Evolutionary conservation across 2,329 filamentous ascomycete species (phyloP).

Genomic region (Ascosphaera apis): DNA sequence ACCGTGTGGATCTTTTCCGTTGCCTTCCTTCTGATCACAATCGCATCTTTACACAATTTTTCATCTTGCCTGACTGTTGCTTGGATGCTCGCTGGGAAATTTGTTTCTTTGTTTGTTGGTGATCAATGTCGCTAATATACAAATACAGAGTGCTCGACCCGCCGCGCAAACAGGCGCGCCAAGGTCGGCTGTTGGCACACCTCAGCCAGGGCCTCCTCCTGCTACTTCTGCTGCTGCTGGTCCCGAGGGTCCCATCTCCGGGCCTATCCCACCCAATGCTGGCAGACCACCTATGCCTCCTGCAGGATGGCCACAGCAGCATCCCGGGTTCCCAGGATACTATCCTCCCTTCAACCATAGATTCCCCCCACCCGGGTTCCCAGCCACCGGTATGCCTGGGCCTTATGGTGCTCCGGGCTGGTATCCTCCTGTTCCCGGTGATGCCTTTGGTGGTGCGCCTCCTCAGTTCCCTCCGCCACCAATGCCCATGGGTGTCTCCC

Average conservation of each 20-base stretch:
- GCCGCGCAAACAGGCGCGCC: conserved; percentile 10
- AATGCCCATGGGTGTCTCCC: conserved; percentile 11
- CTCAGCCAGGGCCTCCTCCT: no score
- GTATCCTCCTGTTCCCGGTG: conserved; percentile 46
- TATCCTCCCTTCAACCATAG: conserved; percentile 24
- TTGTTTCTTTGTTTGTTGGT: no score
- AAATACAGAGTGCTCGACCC: conserved; percentile 19
- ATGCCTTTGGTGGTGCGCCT: conserved; percentile 46
- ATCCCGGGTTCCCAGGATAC: conserved; percentile 19
- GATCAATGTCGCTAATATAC: conserved; percentile 2
- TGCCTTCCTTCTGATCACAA: conserved; percentile 95
- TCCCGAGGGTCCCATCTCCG: neutral
- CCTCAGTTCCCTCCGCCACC: conserved; percentile 41
- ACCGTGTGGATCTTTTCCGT: conserved; percentile 95
- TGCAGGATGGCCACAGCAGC: conserved; percentile 19
- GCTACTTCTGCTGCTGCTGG: no score
- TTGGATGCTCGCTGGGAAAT: conserved; percentile 9
- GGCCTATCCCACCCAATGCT: neutral
- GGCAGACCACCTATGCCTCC: conserved; percentile 13
- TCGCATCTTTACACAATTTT: conserved; percentile 4
- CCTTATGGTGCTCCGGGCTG: conserved; percentile 61
- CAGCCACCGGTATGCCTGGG: conserved; percentile 27
- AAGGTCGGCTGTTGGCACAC: conserved; percentile 10
- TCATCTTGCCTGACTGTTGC: conserved; percentile 1
- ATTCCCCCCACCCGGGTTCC: conserved; percentile 25